Base-by-base conservation (phyloP, 192 early-diverging fungal species). In the Chytriomyces confervae region DNA sequence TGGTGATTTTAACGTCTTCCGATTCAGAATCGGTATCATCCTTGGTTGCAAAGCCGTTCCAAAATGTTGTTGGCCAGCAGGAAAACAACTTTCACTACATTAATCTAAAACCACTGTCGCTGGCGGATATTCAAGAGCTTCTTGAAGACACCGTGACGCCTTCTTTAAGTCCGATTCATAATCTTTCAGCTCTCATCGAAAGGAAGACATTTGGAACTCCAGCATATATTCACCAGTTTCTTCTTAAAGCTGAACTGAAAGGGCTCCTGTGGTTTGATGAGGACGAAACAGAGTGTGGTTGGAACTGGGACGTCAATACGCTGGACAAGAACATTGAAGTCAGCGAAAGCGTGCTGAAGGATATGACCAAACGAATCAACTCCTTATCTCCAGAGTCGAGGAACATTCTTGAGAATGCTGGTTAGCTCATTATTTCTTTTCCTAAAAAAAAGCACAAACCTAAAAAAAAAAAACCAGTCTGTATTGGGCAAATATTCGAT, bases 141-240 rank as follows among this genome's bases (percentile, higher is more conserved):
- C 71, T 87, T 13, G 51, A 74, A 27, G 84, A 83, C 24, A 76
- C 79, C 27, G 43, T 87, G 8, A 63, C 69, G 11, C 86, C 86
- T 13, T 61, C 81, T 2, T 44, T 66, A 18, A 64, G 69, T 16
- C 81, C 84, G 45, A 13, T 79, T 61, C 65, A 80, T 44, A 51
- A 46, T 11, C 77, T 88, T 5, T 83, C 82, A 1, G 61, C 74
- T n/a, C 46, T 88, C 18, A 53, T 88, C 5, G 82, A 73, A 70
- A 43, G 77, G 6, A 84, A 84, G 74, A 88, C 87, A 13, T 62
- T 79, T 69, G 87, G 87, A 18, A 88, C 84, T 29, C 85, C 83
- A 13, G 62, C 80, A 29, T 74, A 83, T 66, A 51, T 88, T 44
- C 50, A 66, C 8, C 83, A 88, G 70, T 83, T 84, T 69, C 71